phyloP scores from a whole-genome alignment of 176 grass and related monocot species.

The Phyllostachys edulis region DNA sequence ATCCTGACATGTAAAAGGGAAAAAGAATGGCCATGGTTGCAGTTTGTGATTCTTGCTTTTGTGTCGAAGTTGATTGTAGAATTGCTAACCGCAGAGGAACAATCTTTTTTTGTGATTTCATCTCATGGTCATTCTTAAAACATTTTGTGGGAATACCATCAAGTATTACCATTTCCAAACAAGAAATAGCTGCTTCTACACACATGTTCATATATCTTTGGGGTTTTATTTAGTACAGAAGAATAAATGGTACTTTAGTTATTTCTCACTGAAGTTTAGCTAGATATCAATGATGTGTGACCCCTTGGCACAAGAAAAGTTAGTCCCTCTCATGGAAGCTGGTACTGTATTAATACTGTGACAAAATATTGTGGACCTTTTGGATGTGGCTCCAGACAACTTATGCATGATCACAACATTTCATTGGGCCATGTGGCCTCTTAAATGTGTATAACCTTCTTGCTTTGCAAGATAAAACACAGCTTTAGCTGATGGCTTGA shows the following conservation, averaged over 20 bases:
- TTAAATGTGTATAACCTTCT: conserved; percentile 35
- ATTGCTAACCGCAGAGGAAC: background rate
- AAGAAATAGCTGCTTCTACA: background rate
- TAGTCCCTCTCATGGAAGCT: conserved; percentile 23
- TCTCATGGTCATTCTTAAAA: background rate
- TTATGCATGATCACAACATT: conserved; percentile 10
- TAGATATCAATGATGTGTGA: background rate
- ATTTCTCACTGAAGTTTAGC: conserved; percentile 5
- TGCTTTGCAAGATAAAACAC: conserved; percentile 34
- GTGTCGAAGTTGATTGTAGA: background rate
- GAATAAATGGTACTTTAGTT: background rate
- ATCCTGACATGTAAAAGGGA: background rate
- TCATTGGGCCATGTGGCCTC: conserved; percentile 31
- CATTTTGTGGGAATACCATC: background rate
- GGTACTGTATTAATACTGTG: background rate
- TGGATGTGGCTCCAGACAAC: background rate
- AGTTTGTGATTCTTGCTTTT: background rate
- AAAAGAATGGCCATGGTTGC: background rate
- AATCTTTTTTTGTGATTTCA: background rate
- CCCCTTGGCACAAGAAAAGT: conserved; percentile 7
- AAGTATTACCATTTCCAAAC: background rate
- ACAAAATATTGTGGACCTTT: conserved; percentile 1
- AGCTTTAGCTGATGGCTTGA: conserved; percentile 9
- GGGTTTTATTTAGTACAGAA: background rate
- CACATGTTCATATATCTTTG: background rate